Base-by-base conservation (phyloP, 768 basidiomycete genomes). In the Tylopilus rubrobrunneus region DNA sequence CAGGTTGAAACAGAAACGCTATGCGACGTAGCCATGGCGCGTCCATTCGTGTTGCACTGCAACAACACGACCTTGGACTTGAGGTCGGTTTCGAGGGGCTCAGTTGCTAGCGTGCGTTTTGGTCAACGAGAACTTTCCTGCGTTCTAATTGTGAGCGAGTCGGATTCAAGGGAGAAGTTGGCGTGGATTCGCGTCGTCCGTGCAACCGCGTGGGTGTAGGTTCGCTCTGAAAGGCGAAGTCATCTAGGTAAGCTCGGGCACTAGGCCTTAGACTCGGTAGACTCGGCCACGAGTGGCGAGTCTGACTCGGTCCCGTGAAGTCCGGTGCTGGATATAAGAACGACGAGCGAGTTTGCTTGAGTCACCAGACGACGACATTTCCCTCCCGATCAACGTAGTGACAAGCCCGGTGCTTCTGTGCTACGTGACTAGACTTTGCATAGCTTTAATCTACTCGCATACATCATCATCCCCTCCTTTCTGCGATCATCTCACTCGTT, bases 151-250 rank as follows among this genome's bases (percentile, higher is more conserved):
- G 36, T 17, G 36, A 37, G 36, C 36, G 34, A 12, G 4, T 34
- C 12, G 11, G 17, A 37, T 37, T 12, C 34, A 37, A 37, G 36
- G 36, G 36, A 15, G 36, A 37, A 37, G 36, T 17, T 17, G 36
- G 14, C 36, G 36, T 34, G 34, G 11, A 15, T 34, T 34, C 34
- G 25, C 37, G 17, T 31, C 29, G 15, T 7, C n/a, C 37, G 37
- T 39, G 21, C 8, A 46, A 62, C 42, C 41, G 58, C 67, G 66
- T 68, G 66, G n/a, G 68, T 56, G 39, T 15, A 3, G 0, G 7
- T 51, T 36, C 48, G 51, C 68, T 52, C 5, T 9, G n/a, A 68
- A 62, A 60, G 67, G 68, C 29, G 3, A 7, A 2, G 29, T 10
- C 10, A 2, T 31, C 29, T 2, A 10, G 29, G 29, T 31, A 7